Percentiles rank a stretch among this genome's conserved stretches.
These are phyloP conservation scores for Oryza glumipatula DNA, from an alignment of 176 grass and related monocot species.

Conservation along the genomic window DNA sequence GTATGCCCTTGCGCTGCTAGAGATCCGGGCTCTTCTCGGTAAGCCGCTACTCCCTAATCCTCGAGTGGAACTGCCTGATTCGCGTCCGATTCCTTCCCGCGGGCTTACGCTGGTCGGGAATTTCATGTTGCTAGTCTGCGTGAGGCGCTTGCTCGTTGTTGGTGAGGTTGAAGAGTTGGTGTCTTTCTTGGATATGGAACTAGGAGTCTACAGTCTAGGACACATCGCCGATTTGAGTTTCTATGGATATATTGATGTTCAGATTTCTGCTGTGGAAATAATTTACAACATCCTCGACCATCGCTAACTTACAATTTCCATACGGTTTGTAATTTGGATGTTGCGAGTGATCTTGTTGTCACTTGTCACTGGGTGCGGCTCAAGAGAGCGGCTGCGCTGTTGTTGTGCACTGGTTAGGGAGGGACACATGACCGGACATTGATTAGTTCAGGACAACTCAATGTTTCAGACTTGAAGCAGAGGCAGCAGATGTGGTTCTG, in stretches of 20 bases:
- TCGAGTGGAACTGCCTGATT: constrained; percentile 8
- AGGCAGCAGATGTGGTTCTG: neutral
- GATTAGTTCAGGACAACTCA: neutral
- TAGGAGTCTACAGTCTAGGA: neutral
- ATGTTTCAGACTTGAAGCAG: neutral
- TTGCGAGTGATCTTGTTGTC: neutral
- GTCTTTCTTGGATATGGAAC: neutral
- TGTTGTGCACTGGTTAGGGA: neutral
- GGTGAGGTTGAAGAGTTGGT: neutral
- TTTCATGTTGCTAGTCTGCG: neutral
- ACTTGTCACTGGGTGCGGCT: neutral
- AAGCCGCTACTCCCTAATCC: neutral
- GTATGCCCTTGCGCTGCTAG: neutral
- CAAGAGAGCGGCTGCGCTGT: neutral
- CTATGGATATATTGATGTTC: neutral
- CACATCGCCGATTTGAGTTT: neutral
- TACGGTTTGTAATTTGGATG: neutral
- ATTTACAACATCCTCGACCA: neutral
- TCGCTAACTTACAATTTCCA: neutral
- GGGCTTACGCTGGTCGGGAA: neutral
- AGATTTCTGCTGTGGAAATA: neutral
- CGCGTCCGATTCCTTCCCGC: neutral
- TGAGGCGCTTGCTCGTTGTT: neutral
- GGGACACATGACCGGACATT: neutral
- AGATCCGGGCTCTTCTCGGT: constrained; percentile 27